phyloP scores from a whole-genome alignment of 225 moss, liverwort and hornwort species.

The Sphagnum tenellum region DNA sequence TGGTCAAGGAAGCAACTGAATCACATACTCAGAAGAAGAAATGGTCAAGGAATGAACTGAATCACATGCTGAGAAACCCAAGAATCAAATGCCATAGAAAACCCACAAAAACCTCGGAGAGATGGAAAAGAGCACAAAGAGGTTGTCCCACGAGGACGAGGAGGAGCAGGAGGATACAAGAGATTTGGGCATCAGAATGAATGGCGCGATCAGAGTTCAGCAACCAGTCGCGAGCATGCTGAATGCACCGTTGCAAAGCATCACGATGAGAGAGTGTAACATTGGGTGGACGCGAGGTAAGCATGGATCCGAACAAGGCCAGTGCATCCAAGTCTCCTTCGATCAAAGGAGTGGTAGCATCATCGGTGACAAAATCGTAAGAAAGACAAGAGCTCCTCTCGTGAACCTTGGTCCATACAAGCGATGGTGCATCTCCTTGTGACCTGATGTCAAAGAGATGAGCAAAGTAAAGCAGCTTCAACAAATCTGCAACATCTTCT shows the following conservation, averaged over 20 bases:
- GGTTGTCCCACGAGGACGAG: too few relatives aligned
- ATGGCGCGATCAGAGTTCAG: conserved; percentile 47
- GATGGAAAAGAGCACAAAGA: too few relatives aligned
- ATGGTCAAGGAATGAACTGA: too few relatives aligned
- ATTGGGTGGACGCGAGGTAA: conserved; percentile 73
- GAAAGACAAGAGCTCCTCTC: conserved; percentile 84
- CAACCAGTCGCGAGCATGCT: conserved; percentile 74
- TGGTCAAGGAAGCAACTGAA: too few relatives aligned
- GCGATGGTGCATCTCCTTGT: conserved; percentile 56
- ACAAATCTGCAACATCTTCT: conserved; percentile 53
- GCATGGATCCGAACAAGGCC: conserved; percentile 65
- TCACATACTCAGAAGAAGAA: too few relatives aligned
- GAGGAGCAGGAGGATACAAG: conserved; percentile 57
- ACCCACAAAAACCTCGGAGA: too few relatives aligned
- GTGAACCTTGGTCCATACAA: conserved; percentile 78
- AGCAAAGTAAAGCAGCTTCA: conserved; percentile 79
- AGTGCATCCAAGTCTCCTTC: conserved; percentile 76
- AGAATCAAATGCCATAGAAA: too few relatives aligned
- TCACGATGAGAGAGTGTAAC: conserved; percentile 80
- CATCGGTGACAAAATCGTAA: conserved; percentile 80
- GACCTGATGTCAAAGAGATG: conserved; percentile 81
- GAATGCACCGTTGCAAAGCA: conserved; percentile 73
- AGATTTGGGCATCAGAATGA: conserved; percentile 35
- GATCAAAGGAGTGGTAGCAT: conserved; percentile 64
- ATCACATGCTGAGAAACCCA: too few relatives aligned